Evolutionary conservation across 2,329 filamentous ascomycete genomes (phyloP), one percentile per base, ranked within the genome.

Genomic region (Magnaporthiopsis rhizophila): DNA sequence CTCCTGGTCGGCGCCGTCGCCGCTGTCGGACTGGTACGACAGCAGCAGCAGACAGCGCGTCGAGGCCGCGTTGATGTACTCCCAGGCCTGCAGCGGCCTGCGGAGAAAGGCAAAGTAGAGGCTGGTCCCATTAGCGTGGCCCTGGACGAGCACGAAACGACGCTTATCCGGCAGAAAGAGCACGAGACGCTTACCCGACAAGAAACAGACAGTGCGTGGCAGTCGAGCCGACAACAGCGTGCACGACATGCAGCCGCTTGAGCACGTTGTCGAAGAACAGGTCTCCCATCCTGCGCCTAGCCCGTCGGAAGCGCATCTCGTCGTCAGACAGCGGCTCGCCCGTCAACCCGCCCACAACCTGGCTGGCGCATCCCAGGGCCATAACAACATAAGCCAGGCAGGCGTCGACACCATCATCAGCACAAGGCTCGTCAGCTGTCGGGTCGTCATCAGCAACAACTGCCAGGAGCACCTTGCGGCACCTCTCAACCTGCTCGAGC

Each of bases 161-260:
- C 6, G 57, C 69, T n/a, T n/a, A n/a, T n/a, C n/a, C n/a, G n/a
- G n/a, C n/a, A 30, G 28, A 30, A 30, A 30, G 28, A 30, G 28
- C 28, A 30, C 28, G 28, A 30, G 28, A 5, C 28, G 28, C 79
- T 68, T 66, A 83, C 80, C 77, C 80, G 0, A 78, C 74, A 58
- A 82, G 80, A 68, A 84, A 82, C 1, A 83, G 70, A 63, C 79
- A 83, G 45, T 83, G 81, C 0, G 78, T 77, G 0, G 80, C 78
- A 0, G 75, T 76, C 1, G 79, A 78, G 15, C 76, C 78, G 18
- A 82, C 77, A 38, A 79, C 77, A 3, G 78, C 75, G 64, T 83
- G 79, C 0, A 76, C 79, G 0, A 81, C 71, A 50, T 80, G 75
- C 7, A 83, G 71, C 59, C 75, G 77, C 66, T 77, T 81, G 15